These are phyloP conservation scores for Wallemia mellicola DNA, from an alignment of 1,284 basidiomycete genomes.

Conservation along the genomic window DNA sequence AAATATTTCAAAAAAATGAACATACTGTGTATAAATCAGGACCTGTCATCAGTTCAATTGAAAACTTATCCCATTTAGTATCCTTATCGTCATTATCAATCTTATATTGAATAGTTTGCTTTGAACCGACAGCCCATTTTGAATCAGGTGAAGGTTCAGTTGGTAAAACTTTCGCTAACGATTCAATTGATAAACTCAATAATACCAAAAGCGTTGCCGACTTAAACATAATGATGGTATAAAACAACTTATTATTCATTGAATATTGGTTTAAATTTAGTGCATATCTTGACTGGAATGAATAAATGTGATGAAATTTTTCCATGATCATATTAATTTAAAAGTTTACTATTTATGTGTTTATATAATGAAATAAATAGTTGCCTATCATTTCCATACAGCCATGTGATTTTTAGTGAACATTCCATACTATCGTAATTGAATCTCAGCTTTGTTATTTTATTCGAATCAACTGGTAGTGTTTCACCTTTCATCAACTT, in stretches of 20 bases:
- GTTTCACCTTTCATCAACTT: too few relatives aligned
- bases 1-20: neutral
- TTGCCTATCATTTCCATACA: neutral
- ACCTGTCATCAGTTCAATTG: neutral
- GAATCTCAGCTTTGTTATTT: too few relatives aligned
- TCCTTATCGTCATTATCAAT: neutral
- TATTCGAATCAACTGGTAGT: too few relatives aligned
- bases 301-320: neutral
- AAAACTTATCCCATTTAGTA: neutral
- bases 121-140: neutral
- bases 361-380: neutral
- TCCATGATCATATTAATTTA: too few relatives aligned
- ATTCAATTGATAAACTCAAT: neutral
- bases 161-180: neutral
- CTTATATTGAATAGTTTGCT: neutral
- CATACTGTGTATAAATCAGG: neutral
- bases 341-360: neutral
- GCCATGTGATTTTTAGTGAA: neutral
- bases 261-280: neutral
- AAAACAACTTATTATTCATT: neutral
- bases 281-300: neutral
- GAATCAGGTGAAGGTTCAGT: neutral
- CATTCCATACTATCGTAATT: too few relatives aligned
- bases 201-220: too few relatives aligned
- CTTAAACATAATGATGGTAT: too few relatives aligned